Base-by-base conservation (phyloP, 345 rosid species). In the Excoecaria cochinchinensis region DNA sequence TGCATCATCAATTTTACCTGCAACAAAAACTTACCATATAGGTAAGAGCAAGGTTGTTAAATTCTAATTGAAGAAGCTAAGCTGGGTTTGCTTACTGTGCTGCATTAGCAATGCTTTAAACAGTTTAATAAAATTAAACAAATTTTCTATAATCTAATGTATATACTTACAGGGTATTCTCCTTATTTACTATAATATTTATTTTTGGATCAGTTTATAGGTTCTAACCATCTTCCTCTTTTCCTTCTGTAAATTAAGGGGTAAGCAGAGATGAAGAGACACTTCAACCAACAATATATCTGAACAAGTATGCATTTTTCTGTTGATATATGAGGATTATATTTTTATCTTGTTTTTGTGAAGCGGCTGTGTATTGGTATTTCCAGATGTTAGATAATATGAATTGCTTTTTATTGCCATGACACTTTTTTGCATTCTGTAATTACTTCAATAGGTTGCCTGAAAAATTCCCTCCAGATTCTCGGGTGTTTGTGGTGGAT, bases 1-100 rank as follows among this genome's bases (percentile, higher is more conserved):
- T 53, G 97, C 97, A 56, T 82, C 99, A 56, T 82, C 94, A 40
- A 87, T 95, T 79, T 88, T 95, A 78, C 97, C 97, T 0, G 92
- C 97, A 0, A 92, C 85, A 39, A 91, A 88, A 82, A 87, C 91
- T 3, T 92, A 92, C 81, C 97, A 92, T 84, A 78, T 95, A 75
- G 99, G 97, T 95, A 69, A 78, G 72, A 39, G 22, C 12, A 63
- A 75, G 64, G 57, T 69, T 72, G 64, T 59, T 50, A 51, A 67
- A 8, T 15, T 61, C 14, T 55, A 58, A 73, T 25, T 39, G 38
- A 65, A 67, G 21, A 62, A 22, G 63, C 14, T 24, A 47, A 4
- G 8, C 14, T 11, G 63, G 48, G 24, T 7, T 25, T 66, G 47
- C 15, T 47, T 14, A 44, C 21, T 51, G 10, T 44, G 47, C 51